A percentile compares a stretch with the other conserved stretches of the same genome.
These are phyloP conservation scores for Beauveria scarabaeidicola DNA, from an alignment of 2,329 filamentous ascomycete species.

Conservation along the genomic window DNA sequence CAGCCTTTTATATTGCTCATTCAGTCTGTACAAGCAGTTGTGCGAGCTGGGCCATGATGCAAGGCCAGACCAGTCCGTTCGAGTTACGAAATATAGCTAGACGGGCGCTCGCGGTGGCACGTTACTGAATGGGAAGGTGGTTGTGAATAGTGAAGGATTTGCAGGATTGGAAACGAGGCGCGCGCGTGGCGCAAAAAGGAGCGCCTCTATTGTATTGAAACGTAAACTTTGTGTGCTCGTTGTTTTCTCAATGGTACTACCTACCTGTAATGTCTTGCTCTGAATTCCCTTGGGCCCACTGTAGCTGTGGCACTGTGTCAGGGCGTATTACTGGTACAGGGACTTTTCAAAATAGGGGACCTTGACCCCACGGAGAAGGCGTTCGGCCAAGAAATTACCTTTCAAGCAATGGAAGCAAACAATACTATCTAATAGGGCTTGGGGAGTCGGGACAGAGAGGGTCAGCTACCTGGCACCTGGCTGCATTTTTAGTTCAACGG, in stretches of 20 bases:
- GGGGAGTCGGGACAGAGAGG: too few species aligned
- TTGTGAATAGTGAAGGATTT: not conserved
- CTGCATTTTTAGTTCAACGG: too few species aligned
- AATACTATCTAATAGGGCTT: too few species aligned
- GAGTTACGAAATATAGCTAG: not conserved
- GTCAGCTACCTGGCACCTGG: too few species aligned
- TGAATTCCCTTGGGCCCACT: not conserved
- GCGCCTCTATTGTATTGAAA: not conserved
- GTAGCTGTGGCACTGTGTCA: not conserved
- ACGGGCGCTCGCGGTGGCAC: not conserved
- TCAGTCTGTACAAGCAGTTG: too few species aligned
- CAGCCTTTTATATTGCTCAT: too few species aligned
- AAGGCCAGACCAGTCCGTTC: too few species aligned
- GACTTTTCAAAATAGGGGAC: not conserved
- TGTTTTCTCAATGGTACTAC: too few species aligned
- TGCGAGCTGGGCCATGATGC: too few species aligned
- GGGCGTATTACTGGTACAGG: too few species aligned
- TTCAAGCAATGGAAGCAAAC: too few species aligned
- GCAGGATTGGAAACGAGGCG: conserved; percentile 4
- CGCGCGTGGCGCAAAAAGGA: not conserved
- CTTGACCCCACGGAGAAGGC: not conserved
- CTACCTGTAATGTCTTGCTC: not conserved
- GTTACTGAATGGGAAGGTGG: not conserved
- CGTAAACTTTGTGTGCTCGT: too few species aligned
- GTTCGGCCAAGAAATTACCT: not conserved